A percentile compares a stretch with the other conserved stretches of the same genome.
phyloP scores from a whole-genome alignment of 441 rosid genomes.

The Iberis amara region DNA sequence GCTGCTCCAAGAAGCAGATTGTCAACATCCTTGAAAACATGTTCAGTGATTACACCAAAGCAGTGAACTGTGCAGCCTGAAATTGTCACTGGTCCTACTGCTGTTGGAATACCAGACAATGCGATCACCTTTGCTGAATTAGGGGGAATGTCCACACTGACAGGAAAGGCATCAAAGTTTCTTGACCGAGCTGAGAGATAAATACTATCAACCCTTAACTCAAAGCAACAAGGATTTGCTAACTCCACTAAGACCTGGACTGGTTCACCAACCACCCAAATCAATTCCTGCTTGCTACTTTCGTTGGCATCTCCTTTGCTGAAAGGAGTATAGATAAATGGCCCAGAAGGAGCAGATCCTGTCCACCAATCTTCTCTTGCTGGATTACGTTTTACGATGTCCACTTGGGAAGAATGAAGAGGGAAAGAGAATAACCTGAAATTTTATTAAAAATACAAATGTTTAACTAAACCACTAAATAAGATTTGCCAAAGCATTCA shows the following conservation, averaged over 20 bases:
- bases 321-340: conserved; percentile 95
- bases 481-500: background rate
- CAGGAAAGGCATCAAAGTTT: conserved; percentile 89
- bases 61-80: conserved; percentile 92
- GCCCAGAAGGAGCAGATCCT: conserved; percentile 96
- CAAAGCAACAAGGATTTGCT: conserved; percentile 96
- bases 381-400: conserved; percentile 75
- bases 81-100: conserved; percentile 66
- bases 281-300: conserved; percentile 69
- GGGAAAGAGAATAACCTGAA: conserved; percentile 81
- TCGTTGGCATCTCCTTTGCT: conserved; percentile 84
- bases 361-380: conserved; percentile 96
- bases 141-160: conserved; percentile 77
- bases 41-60: conserved; percentile 94
- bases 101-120: conserved; percentile 88
- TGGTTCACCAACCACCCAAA: conserved; percentile 96
- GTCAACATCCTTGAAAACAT: conserved; percentile 86
- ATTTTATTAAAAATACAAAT: conserved; percentile 8
- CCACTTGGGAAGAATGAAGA: conserved; percentile 68
- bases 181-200: conserved; percentile 78
- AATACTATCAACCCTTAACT: conserved; percentile 83
- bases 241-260: conserved; percentile 95
- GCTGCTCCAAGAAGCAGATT: conserved; percentile 95
- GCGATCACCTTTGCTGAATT: conserved; percentile 94
- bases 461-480: background rate